Evolutionary conservation across 179 eudicot species (phyloP).

Genomic region (Drosera spatulata): DNA sequence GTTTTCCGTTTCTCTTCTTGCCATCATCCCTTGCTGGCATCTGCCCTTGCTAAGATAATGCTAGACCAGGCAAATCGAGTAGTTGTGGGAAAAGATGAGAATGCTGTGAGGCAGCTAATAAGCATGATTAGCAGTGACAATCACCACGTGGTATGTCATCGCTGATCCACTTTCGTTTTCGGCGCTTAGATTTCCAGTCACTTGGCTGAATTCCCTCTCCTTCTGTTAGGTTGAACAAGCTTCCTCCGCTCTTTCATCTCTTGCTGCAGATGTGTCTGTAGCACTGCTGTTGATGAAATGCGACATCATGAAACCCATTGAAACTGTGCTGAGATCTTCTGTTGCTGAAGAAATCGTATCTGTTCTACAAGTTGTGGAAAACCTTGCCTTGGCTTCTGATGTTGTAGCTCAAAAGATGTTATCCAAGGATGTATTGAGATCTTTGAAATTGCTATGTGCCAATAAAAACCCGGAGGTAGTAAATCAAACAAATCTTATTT

Average conservation of each 20-base stretch:
- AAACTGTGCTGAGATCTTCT: slow-evolving; percentile 59
- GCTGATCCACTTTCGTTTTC: slow-evolving; percentile 2
- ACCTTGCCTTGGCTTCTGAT: slow-evolving; percentile 84
- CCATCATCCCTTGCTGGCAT: slow-evolving; percentile 93
- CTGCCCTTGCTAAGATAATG: slow-evolving; percentile 95
- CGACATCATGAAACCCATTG: slow-evolving; percentile 92
- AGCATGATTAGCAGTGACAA: slow-evolving; percentile 98
- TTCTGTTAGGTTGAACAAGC: slow-evolving; percentile 92
- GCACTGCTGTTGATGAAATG: slow-evolving; percentile 83
- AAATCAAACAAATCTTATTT: slow-evolving; percentile 1
- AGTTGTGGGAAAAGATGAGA: slow-evolving; percentile 93
- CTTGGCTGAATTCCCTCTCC: slow-evolving; percentile 10
- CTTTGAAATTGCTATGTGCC: slow-evolving; percentile 73
- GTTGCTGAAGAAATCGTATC: slow-evolving; percentile 69
- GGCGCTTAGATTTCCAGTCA: neutral
- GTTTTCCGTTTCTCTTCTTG: slow-evolving; percentile 97
- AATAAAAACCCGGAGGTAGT: slow-evolving; percentile 83
- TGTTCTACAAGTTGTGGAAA: slow-evolving; percentile 76
- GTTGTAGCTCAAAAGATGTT: slow-evolving; percentile 80
- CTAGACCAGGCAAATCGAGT: slow-evolving; percentile 76
- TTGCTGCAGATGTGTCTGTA: slow-evolving; percentile 77
- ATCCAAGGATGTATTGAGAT: slow-evolving; percentile 77
- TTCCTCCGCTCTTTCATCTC: slow-evolving; percentile 88
- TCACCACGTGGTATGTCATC: slow-evolving; percentile 78
- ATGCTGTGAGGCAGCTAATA: slow-evolving; percentile 94